Percentiles rank a stretch among this genome's conserved stretches.
Evolutionary conservation across 805 yeast species (phyloP).

Genomic region (Candida maesae): DNA sequence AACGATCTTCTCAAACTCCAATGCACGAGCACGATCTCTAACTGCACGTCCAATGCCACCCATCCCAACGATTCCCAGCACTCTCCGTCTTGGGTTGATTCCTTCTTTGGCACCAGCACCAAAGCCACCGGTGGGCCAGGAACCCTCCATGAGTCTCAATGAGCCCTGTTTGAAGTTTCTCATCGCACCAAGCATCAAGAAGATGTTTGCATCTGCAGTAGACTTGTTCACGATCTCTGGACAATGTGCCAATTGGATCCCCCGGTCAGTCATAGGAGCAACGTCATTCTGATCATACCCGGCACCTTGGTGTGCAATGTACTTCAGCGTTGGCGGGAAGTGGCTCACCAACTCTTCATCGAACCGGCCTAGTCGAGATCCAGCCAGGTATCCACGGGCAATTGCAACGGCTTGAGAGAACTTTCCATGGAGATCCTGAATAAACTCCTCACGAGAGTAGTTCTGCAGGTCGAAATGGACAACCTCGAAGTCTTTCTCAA

Average conservation of each 20-base stretch:
- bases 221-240: conserved; percentile 45
- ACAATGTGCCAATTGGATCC: conserved; percentile 42
- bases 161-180: conserved; percentile 41
- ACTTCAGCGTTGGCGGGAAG: conserved; percentile 40
- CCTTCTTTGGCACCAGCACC: conserved; percentile 37
- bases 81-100: conserved; percentile 44
- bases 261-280: conserved; percentile 32
- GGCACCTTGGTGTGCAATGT: conserved; percentile 49
- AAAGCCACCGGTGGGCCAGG: conserved; percentile 29
- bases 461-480: conserved; percentile 36
- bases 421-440: conserved; percentile 33
- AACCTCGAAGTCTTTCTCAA: conserved; percentile 37
- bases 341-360: conserved; percentile 37
- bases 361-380: conserved; percentile 45
- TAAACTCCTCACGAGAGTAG: conserved; percentile 34
- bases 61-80: conserved; percentile 52
- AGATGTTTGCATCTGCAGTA: conserved; percentile 59
- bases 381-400: conserved; percentile 54
- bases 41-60: conserved; percentile 55
- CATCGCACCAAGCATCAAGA: conserved; percentile 48
- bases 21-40: conserved; percentile 41
- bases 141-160: conserved; percentile 26
- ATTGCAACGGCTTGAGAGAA: conserved; percentile 41
- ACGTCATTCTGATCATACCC: conserved; percentile 51
- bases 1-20: conserved; percentile 51